Percentiles rank a stretch among this genome's conserved stretches.
phyloP scores from a whole-genome alignment of 1,284 basidiomycete species.

The Phellopilus nigrolimitatus region DNA sequence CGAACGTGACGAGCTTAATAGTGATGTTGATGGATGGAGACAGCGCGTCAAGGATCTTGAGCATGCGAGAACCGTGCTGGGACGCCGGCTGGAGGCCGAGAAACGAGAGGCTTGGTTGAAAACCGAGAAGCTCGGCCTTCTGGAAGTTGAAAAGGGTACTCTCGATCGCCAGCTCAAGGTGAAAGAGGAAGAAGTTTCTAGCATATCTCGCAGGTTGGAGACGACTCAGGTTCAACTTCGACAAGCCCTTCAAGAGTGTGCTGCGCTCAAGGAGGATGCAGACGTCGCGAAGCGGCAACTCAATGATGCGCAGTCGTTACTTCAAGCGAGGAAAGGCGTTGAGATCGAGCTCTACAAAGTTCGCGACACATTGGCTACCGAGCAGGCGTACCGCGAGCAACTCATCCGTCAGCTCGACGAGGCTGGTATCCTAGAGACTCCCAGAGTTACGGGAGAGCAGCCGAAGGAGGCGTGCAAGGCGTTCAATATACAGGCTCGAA shows the following conservation, averaged over 20 bases:
- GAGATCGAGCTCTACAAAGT: conserved; percentile 25
- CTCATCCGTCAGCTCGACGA: conserved; percentile 15
- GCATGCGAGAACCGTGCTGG: conserved; percentile 36
- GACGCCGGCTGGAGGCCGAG: conserved; percentile 63
- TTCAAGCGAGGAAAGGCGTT: conserved; percentile 28
- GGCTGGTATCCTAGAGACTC: conserved; percentile 16
- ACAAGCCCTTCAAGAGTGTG: conserved; percentile 32
- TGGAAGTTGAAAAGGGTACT: conserved; percentile 56
- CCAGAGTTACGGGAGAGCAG: conserved; percentile 7
- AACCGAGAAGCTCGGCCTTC: conserved; percentile 53
- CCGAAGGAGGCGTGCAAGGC: not conserved
- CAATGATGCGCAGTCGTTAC: conserved; percentile 32
- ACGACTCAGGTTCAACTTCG: conserved; percentile 35
- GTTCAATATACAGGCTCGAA: conserved; percentile 25
- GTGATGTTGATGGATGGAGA: conserved; percentile 73
- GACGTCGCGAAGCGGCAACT: conserved; percentile 28
- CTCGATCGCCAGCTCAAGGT: conserved; percentile 11
- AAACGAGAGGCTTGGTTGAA: conserved; percentile 73
- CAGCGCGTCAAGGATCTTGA: conserved; percentile 64
- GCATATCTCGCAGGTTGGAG: conserved; percentile 42
- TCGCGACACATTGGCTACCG: conserved; percentile 12
- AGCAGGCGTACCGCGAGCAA: conserved; percentile 9
- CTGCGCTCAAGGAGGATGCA: conserved; percentile 30
- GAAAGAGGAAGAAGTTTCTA: conserved; percentile 11
- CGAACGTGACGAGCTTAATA: conserved; percentile 74